Evolutionary conservation across 108 stramenopile species (phyloP), one percentile per base, ranked within the genome.

Genomic region (Cyclotella atomus): DNA sequence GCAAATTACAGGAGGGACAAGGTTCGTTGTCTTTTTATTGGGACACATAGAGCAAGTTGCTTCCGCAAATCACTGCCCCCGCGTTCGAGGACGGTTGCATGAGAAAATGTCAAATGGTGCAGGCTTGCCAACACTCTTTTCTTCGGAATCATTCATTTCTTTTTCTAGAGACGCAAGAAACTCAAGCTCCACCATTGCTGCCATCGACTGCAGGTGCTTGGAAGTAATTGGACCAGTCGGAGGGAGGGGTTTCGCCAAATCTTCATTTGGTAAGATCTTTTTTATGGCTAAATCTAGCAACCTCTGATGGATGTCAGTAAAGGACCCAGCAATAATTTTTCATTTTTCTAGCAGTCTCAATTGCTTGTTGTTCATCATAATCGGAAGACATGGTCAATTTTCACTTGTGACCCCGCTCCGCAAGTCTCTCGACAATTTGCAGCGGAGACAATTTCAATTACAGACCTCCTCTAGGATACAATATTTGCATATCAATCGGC

Each of bases 71-170:
- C 36, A 36, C n/a, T 60, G 20, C 34, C 6, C 19, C 3, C 6
- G 8, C 59, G 34, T 21, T 5, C 34, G 34, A 60, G 32, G 5
- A 36, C 36, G 59, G n/a, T 36, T 60, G 34, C 59, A 60, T 60
- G 3, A 60, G 19, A 60, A 60, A 20, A 60, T 15, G 19, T 60
- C 59, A 36, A 60, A 60, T n/a, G 59, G 59, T 19, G 20, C 19
- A 5, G 59, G 59, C 34, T 60, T 20, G 25, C 34, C 20, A 2
- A 36, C 33, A 27, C 34, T 60, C 21, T 60, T 60, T 60, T 60
- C 59, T 36, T 60, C 59, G 35, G 59, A 34, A 36, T 60, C 19
- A 34, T 12, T 36, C n/a, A 60, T 36, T 60, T 60, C 59, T 60
- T 60, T 60, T 12, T 38, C 20, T 20, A 60, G 8, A 8, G 59